Base-by-base conservation (phyloP, 2,329 filamentous ascomycete genomes). In the Polytolypa hystricis region DNA sequence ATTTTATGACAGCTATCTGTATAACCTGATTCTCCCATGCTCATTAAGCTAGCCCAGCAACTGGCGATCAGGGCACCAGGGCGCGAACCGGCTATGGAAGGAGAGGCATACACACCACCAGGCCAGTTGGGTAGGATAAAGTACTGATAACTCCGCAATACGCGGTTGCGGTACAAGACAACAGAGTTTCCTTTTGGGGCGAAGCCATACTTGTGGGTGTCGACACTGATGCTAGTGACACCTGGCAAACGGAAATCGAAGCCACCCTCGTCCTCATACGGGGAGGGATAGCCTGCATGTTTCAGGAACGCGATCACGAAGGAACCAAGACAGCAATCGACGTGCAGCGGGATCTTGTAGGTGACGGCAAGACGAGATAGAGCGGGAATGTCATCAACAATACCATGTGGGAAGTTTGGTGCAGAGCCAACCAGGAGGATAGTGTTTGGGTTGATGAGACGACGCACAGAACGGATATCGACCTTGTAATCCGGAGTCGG, bases 191-290 rank as follows among this genome's bases (percentile, higher is more conserved):
- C 91, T 67, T 98, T 98, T 36, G 91, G 91, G 1, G 91, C 91
- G 56, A 98, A 98, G 25, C 91, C 91, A 58, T 98, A 98, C 61
- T 98, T 98, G 73, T 98, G 91, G 2, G 91, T 98, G 58, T 98
- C 91, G 59, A 87, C 93, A 47, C 79, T 86, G 60, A 98, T 96
- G 59, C 81, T 89, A 3, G 89, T 95, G 25, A 98, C 91, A 50
- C 91, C 91, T 48, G 84, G 85, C 41, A 93, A 77, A 38, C 83
- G 78, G 74, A 98, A 98, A 60, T 98, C 91, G 55, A 96, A 96
- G 4, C 77, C 78, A 48, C 81, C 77, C 15, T 82, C 74, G 44
- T 93, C 84, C 35, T 64, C 63, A 37, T 64, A 67, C 1, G 64
- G 64, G 10, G 61, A 65, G 6, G 62, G 58, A 60, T 94, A 96